A percentile compares a stretch with the other conserved stretches of the same genome.
phyloP scores from a whole-genome alignment of 2,329 filamentous ascomycete species.

The Xylariaceae sp. region DNA sequence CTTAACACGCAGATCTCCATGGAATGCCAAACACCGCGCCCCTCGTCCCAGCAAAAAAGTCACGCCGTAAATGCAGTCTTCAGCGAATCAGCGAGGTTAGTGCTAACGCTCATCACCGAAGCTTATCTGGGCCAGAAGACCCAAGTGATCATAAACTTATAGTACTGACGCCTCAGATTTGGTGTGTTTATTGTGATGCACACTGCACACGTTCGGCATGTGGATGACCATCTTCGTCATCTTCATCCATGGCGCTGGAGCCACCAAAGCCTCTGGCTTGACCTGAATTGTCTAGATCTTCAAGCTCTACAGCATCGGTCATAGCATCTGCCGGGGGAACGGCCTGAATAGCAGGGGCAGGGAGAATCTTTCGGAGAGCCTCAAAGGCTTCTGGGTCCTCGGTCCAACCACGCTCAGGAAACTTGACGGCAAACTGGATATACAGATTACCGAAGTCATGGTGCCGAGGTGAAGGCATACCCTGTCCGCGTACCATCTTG shows the following conservation, averaged over 20 bases:
- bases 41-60: constrained; percentile 34
- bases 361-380: constrained; percentile 83
- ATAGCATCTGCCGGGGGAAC: constrained; percentile 82
- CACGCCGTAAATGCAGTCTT: constrained; percentile 40
- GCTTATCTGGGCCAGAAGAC: constrained; percentile 11
- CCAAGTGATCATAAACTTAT: constrained; percentile 15
- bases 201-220: constrained; percentile 84
- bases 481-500: constrained; percentile 94
- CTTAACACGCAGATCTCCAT: constrained; percentile 31
- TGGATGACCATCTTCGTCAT: constrained; percentile 77
- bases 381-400: constrained; percentile 73
- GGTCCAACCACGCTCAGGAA: constrained; percentile 80
- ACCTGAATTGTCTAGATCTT: constrained; percentile 78
- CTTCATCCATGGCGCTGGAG: constrained; percentile 69
- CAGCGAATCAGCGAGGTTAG: constrained; percentile 8
- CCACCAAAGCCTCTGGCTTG: constrained; percentile 72
- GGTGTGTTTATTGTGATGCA: constrained; percentile 72
- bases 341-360: constrained; percentile 66
- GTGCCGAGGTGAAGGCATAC: constrained; percentile 95
- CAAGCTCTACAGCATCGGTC: constrained; percentile 86
- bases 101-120: constrained; percentile 17
- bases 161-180: not conserved
- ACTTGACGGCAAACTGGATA: constrained; percentile 97
- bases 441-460: constrained; percentile 96
- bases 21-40: constrained; percentile 33